phyloP scores from a whole-genome alignment of 441 rosid species.

The Bruguiera hainesii region DNA sequence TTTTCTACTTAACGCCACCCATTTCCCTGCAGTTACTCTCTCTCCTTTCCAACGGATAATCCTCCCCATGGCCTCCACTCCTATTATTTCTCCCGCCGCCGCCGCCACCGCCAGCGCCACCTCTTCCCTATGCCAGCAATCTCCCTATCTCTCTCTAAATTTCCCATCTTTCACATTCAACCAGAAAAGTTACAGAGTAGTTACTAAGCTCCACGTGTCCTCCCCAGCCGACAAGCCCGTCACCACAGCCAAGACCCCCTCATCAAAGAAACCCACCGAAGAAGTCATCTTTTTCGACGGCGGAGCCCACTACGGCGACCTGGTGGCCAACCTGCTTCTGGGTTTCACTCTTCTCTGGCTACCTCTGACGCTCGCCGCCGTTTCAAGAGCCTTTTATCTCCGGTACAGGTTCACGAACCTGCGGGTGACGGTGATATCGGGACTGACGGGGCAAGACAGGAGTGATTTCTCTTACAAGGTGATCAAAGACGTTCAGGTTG shows the following conservation, averaged over 20 bases:
- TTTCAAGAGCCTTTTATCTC: slow-evolving; percentile 68
- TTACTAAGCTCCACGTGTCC: slow-evolving; percentile 53
- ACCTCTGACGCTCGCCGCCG: slow-evolving; percentile 81
- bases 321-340: slow-evolving; percentile 65
- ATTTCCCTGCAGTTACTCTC: neutral
- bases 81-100: slow-evolving; percentile 32
- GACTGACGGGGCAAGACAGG: slow-evolving; percentile 77
- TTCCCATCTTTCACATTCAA: slow-evolving; percentile 27
- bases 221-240: slow-evolving; percentile 46
- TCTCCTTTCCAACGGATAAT: slow-evolving; percentile 20
- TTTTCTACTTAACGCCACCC: neutral
- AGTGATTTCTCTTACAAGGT: slow-evolving; percentile 87
- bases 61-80: slow-evolving; percentile 47
- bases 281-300: slow-evolving; percentile 83
- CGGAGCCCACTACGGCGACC: slow-evolving; percentile 96
- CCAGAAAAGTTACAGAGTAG: slow-evolving; percentile 22
- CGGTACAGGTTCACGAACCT: slow-evolving; percentile 90
- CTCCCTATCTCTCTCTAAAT: slow-evolving; percentile 30
- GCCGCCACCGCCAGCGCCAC: slow-evolving; percentile 18
- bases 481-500: slow-evolving; percentile 81
- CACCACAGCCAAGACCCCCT: slow-evolving; percentile 27
- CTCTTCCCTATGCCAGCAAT: slow-evolving; percentile 24
- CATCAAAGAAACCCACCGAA: slow-evolving; percentile 36
- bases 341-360: slow-evolving; percentile 89
- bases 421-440: slow-evolving; percentile 89